Evolutionary conservation across 768 basidiomycete species (phyloP), one percentile per base, ranked within the genome.

Genomic region (Lyophyllum decastes): DNA sequence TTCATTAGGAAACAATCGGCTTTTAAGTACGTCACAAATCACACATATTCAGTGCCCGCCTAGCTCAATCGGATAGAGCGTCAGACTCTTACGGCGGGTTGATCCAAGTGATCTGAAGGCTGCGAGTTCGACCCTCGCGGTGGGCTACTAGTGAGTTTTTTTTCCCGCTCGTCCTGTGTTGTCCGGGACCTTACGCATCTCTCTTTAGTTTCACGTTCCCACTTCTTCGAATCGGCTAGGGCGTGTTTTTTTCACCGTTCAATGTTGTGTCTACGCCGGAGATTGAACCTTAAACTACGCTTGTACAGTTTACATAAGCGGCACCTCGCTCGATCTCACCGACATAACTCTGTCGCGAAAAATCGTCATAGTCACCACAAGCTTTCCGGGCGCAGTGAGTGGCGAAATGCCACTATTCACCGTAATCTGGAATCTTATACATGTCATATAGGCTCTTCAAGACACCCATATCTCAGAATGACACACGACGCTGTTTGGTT

Each of bases 401-500:
- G 55, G 43, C 11, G 46, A 57, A 61, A 35, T 40, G 46, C 35
- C 24, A 19, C 33, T 41, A 25, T 57, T n/a, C 40, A 26, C 45
- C 30, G 14, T 55, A 19, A 30, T 34, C 38, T 40, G 38, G 48
- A n/a, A 40, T 51, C 52, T 55, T 19, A 19, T 49, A 35, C 30
- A n/a, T 47, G 24, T 52, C 5, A 24, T 38, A 24, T 38, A 55
- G 61, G 54, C 57, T 60, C 61, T 55, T 58, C 61, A 64, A 70
- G 55, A 62, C 62, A 52, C 54, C 58, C 4, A 26, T 27, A 25
- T 22, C 49, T 19, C 30, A 88, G 84, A 79, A 94, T 96, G 95
- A 95, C 95, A 71, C 95, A 96, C 92, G 92, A 95, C 84, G 89
- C 94, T 69, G 88, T 97, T 79, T 97, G 95, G 94, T 95, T 94